phyloP scores from a whole-genome alignment of 2,329 filamentous ascomycete genomes.

The Aspergillus thermomutatus region DNA sequence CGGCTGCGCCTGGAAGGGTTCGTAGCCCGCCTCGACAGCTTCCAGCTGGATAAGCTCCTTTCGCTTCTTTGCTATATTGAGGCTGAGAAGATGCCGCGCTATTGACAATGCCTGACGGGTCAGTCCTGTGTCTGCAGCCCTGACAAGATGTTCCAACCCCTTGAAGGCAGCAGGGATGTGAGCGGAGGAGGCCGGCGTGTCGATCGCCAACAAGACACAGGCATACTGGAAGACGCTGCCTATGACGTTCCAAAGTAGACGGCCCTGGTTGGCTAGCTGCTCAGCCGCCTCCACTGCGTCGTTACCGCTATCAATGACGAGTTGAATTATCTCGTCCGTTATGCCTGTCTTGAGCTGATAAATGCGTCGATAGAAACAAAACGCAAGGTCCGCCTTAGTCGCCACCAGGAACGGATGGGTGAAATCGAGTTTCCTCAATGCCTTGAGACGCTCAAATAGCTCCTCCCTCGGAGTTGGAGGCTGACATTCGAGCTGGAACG shows the following conservation, averaged over 20 bases:
- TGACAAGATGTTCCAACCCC: constrained; percentile 25
- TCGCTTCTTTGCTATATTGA: constrained; percentile 27
- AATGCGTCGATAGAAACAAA: constrained; percentile 32
- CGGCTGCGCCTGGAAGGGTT: constrained; percentile 11
- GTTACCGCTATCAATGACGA: constrained; percentile 23
- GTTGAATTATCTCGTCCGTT: constrained; percentile 18
- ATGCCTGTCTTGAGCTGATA: constrained; percentile 25
- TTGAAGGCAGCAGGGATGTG: constrained; percentile 23
- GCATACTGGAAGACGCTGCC: constrained; percentile 32
- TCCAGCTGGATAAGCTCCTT: constrained; percentile 27
- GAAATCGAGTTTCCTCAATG: constrained; percentile 10
- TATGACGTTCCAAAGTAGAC: constrained; percentile 30
- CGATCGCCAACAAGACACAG: constrained; percentile 27
- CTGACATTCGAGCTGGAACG: constrained; percentile 17
- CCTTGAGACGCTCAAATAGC: constrained; percentile 23
- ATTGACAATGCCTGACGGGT: constrained; percentile 28
- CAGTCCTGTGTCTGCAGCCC: constrained; percentile 22
- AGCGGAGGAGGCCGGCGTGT: constrained; percentile 17
- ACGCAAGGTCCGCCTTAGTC: constrained; percentile 28
- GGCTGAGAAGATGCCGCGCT: constrained; percentile 26
- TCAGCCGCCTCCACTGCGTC: constrained; percentile 21
- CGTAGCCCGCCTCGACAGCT: constrained; percentile 22
- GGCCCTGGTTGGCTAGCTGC: constrained; percentile 20
- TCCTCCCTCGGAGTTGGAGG: constrained; percentile 16
- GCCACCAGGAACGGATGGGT: constrained; percentile 27